A percentile compares a stretch with the other conserved stretches of the same genome.
Evolutionary conservation across 257 asterid genomes (phyloP).

Genomic region (Fraxinus cuspidata): DNA sequence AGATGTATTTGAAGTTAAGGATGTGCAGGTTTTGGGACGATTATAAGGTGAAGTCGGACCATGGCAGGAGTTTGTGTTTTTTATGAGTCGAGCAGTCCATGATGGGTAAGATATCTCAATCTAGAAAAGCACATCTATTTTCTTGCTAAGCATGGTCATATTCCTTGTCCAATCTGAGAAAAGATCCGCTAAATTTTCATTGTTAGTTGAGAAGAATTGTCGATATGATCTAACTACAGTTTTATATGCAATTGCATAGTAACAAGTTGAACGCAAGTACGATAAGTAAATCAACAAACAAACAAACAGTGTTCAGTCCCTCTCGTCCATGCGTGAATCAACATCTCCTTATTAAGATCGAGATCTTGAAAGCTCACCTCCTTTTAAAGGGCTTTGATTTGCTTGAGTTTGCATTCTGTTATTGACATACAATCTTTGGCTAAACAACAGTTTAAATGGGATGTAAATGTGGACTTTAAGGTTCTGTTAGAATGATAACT

Average conservation of each 20-base stretch:
- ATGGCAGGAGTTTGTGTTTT: neutral
- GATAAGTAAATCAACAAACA: too few species aligned
- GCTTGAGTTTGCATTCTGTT: constrained; percentile 9
- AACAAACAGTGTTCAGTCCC: too few species aligned
- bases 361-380: too few species aligned
- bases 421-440: neutral
- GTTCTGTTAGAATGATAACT: constrained; percentile 8
- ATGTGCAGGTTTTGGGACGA: constrained; percentile 11
- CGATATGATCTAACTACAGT: too few species aligned
- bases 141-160: neutral
- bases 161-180: neutral
- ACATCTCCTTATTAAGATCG: neutral
- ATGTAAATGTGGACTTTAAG: neutral
- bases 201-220: too few species aligned
- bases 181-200: too few species aligned
- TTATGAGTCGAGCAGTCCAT: neutral
- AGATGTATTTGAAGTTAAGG: constrained; percentile 23
- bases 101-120: neutral
- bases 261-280: too few species aligned
- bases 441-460: constrained; percentile 1
- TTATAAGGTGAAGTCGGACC: neutral
- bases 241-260: too few species aligned
- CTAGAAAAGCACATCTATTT: neutral
- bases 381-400: neutral
- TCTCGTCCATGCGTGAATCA: too few species aligned